Evolutionary conservation across 1,139 yeast genomes (phyloP), one percentile per base, ranked within the genome.

Genomic region (Candida glucosophila): DNA sequence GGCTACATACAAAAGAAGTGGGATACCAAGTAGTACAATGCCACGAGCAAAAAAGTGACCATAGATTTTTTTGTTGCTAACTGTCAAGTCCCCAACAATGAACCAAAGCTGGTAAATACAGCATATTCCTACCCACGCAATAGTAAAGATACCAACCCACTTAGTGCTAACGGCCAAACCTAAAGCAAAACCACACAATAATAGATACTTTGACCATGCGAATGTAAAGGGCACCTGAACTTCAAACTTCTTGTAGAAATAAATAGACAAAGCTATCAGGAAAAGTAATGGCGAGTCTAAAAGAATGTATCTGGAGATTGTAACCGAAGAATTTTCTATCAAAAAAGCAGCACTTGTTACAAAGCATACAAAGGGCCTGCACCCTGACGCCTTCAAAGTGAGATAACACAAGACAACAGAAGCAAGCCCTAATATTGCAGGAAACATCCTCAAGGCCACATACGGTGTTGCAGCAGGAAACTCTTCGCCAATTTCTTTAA

Each of bases 61-160:
- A 22, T 52, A 37, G 33, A 78, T 58, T 36, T 66, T 61, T 19
- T 51, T 54, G 6, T 76, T 41, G 8, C 77, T 45, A n/a, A 83
- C 68, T 2, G 69, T 47, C 47, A 88, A 68, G 55, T 92, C 98
- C 38, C 97, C 98, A 46, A 86, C 57, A 34, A 81, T 55, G 50
- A 83, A 73, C 96, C 96, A 88, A 41, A 90, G 55, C 47, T 83
- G 92, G 57, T 74, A 68, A 12, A 77, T 50, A 39, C 93, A 85
- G 35, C 74, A 52, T 5, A 69, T 28, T 24, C 98, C 98, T 34
- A 83, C 73, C 97, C 98, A 92, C 6, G 82, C 86, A 38, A 88
- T 55, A 20, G 98, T 90, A 64, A 90, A 90, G 24, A 90, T 60
- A 29, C 98, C 99, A 25, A 90, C 97, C 97, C 98, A 90, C 54